Conservation (phyloP, 768 basidiomycete genomes). For the Mycena filopes region DNA sequence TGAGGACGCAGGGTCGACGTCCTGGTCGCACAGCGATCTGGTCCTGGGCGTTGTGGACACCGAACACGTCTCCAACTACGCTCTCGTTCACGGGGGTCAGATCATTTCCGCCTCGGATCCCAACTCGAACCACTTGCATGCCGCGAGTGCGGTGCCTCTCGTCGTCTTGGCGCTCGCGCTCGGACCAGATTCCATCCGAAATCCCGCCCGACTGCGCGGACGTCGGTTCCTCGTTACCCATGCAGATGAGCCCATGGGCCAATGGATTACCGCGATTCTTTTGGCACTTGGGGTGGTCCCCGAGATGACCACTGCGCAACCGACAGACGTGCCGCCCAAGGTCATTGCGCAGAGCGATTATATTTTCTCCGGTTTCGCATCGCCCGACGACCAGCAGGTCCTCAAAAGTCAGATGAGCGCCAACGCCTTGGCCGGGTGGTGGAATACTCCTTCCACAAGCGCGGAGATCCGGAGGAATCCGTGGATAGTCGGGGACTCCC, state of each 20-base stretch:
- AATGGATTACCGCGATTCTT: neutral
- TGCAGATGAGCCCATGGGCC: neutral
- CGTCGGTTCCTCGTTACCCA: neutral
- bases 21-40: neutral
- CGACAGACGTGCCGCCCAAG: neutral
- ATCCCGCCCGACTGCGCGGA: neutral
- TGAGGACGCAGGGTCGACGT: slow-evolving; percentile 5
- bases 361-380: neutral
- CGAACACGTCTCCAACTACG: slow-evolving; percentile 6
- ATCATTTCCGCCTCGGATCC: neutral
- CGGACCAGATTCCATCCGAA: neutral
- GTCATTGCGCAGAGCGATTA: neutral
- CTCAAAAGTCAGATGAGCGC: neutral
- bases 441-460: neutral
- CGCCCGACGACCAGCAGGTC: slow-evolving; percentile 8
- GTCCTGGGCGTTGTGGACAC: slow-evolving; percentile 10
- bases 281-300: neutral
- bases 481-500: neutral
- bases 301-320: neutral
- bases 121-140: neutral
- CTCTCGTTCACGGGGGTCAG: neutral
- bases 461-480: neutral
- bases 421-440: neutral
- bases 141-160: neutral
- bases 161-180: slow-evolving; percentile 1